Base-by-base conservation (phyloP, 2,329 filamentous ascomycete species). In the Chaetothyriales sp. region DNA sequence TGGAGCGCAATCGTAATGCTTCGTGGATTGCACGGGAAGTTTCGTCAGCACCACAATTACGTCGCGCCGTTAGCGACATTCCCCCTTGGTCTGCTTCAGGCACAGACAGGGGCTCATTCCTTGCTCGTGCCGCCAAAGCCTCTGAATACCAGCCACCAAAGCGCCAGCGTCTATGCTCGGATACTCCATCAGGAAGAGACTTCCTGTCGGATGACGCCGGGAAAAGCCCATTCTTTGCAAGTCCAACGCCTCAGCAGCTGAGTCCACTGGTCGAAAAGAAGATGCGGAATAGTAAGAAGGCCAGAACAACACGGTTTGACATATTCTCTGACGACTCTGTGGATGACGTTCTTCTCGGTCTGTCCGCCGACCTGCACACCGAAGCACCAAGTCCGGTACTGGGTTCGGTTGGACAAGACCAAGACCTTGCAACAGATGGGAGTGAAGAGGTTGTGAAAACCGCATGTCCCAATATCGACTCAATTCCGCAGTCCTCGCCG, bases 11-110 rank as follows among this genome's bases (percentile, higher is more conserved):
- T 60, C 66, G 68, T 47, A 71, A 67, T 43, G 68, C 62, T 19
- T 73, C 75, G 10, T 83, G 79, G 79, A 68, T 71, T 47, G 70
- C 77, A 25, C 72, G 70, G 43, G 68, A 73, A 49, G 71, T 70
- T 25, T 69, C 70, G 53, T 61, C 62, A n/a, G 68, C 64, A 36
- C 61, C 62, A 44, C 62, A 60, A 45, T 54, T 64, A 15, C 61
- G 59, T 49, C 64, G 65, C 22, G 62, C 68, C 53, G 61, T 65
- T 45, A 56, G 68, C 19, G 68, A 70, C 25, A 54, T 58, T 19
- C 43, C 39, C 20, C 58, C 61, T 3, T 68, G 69, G 39, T 70
- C 70, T 53, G 64, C 67, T 20, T 60, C 68, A 18, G 64, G 69
- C 39, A 67, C 70, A 49, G 65, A 69, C 46, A 65, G 67, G 25